Percentiles rank a stretch among this genome's conserved stretches.
These are phyloP conservation scores for Lachancea waltii DNA, from an alignment of 805 yeast genomes.

Conservation along the genomic window DNA sequence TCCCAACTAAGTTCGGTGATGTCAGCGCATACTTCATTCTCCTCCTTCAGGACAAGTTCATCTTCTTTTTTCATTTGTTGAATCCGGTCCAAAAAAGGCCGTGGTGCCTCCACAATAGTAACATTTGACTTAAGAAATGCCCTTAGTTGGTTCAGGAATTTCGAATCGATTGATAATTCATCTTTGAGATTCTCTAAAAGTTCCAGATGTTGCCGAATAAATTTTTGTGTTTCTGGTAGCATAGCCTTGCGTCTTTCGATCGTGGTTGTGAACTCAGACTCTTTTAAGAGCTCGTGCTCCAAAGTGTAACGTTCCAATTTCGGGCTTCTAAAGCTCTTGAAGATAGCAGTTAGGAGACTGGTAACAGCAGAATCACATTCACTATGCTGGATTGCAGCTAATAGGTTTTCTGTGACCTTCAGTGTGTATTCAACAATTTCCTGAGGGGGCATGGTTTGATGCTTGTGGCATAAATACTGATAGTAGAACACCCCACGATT, in stretches of 20 bases:
- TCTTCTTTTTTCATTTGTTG: conserved; percentile 33
- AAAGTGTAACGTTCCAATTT: conserved; percentile 49
- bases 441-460: conserved; percentile 27
- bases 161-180: conserved; percentile 4
- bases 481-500: conserved; percentile 74
- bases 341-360: conserved; percentile 44
- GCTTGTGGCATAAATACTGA: conserved; percentile 27
- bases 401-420: conserved; percentile 52
- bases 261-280: conserved; percentile 7
- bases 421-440: conserved; percentile 39
- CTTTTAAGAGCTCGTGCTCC: conserved; percentile 51
- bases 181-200: conserved; percentile 18
- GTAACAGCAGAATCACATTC: conserved; percentile 59
- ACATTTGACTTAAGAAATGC: neutral
- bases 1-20: conserved; percentile 29
- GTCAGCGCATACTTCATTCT: conserved; percentile 23
- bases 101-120: neutral
- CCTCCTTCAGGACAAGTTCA: conserved; percentile 34
- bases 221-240: conserved; percentile 26
- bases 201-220: conserved; percentile 13
- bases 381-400: conserved; percentile 56
- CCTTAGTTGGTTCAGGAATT: conserved; percentile 1
- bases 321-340: conserved; percentile 41
- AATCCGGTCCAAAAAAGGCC: conserved; percentile 31
- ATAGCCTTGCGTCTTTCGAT: conserved; percentile 13